A percentile compares a stretch with the other conserved stretches of the same genome.
phyloP scores from a whole-genome alignment of 2,329 filamentous ascomycete genomes.

The Stylonectria norvegica region DNA sequence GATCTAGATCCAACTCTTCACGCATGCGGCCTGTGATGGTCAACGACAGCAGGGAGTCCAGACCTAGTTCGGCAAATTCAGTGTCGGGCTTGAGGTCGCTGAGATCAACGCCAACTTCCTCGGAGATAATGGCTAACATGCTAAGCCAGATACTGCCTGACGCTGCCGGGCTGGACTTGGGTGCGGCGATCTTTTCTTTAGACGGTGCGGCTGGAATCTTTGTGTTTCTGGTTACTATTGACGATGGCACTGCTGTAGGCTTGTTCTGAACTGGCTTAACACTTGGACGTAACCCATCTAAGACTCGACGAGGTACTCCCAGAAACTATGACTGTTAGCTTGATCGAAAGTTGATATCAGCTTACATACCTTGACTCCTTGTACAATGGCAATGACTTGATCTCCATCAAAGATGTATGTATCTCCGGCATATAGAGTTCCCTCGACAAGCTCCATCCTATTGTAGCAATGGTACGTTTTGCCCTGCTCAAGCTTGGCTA shows the following conservation, averaged over 20 bases:
- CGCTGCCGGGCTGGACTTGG: conserved; percentile 8
- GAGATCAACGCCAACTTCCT: conserved; percentile 68
- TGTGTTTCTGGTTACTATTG: neutral
- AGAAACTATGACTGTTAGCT: conserved; percentile 6
- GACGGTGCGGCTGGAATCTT: neutral
- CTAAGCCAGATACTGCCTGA: conserved; percentile 8
- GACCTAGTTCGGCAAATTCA: conserved; percentile 54
- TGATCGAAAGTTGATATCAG: neutral
- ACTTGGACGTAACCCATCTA: conserved; percentile 11
- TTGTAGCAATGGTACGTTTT: conserved; percentile 56
- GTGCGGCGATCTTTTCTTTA: conserved; percentile 26
- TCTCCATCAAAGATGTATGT: conserved; percentile 55
- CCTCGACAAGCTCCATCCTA: conserved; percentile 52
- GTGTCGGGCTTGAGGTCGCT: conserved; percentile 56
- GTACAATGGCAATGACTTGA: conserved; percentile 44
- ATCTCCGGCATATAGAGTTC: conserved; percentile 41
- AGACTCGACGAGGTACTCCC: conserved; percentile 13
- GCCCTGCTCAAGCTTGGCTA: conserved; percentile 15
- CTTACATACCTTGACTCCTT: conserved; percentile 49
- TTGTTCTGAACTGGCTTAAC: neutral
- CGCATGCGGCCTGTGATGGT: conserved; percentile 53
- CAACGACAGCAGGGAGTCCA: conserved; percentile 58
- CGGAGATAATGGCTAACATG: conserved; percentile 44
- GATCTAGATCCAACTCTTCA: conserved; percentile 50
- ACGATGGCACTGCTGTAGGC: neutral